Evolutionary conservation across 768 basidiomycete genomes (phyloP).

Genomic region (Holtermannia corniformis): DNA sequence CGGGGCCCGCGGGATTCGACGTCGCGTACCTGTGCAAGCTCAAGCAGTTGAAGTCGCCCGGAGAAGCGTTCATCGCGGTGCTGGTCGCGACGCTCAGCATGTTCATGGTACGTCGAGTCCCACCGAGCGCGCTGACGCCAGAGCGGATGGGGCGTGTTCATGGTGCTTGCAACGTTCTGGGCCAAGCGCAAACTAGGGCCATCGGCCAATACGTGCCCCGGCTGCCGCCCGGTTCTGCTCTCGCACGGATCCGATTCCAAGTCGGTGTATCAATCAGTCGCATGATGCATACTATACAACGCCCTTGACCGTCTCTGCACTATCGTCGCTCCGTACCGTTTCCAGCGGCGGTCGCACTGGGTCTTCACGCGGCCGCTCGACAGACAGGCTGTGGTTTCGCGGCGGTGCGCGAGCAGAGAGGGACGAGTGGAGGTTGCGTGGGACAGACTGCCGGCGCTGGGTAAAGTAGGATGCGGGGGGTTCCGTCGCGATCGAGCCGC

Average conservation of each 20-base stretch:
- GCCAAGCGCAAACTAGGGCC: no score
- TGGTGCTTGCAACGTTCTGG: background rate
- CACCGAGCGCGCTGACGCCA: background rate
- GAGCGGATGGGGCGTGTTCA: background rate
- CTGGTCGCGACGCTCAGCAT: background rate
- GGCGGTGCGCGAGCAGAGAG: no score
- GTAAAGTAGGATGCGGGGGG: background rate
- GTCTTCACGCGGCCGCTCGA: no score
- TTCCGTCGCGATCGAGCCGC: background rate
- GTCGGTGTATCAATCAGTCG: no score
- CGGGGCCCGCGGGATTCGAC: background rate
- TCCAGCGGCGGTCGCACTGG: no score
- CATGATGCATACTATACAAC: no score
- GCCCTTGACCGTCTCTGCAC: no score
- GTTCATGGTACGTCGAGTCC: background rate
- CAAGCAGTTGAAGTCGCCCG: background rate
- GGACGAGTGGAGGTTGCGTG: background rate
- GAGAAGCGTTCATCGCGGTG: background rate
- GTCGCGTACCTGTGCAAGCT: background rate
- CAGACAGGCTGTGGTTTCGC: no score
- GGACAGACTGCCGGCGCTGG: background rate
- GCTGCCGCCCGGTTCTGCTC: no score
- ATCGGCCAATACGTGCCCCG: no score
- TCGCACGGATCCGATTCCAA: no score
- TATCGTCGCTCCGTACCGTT: no score